Evolutionary conservation across 306 rosid species (phyloP), one percentile per base, ranked within the genome.

Genomic region (Quercus aquifolioides): DNA sequence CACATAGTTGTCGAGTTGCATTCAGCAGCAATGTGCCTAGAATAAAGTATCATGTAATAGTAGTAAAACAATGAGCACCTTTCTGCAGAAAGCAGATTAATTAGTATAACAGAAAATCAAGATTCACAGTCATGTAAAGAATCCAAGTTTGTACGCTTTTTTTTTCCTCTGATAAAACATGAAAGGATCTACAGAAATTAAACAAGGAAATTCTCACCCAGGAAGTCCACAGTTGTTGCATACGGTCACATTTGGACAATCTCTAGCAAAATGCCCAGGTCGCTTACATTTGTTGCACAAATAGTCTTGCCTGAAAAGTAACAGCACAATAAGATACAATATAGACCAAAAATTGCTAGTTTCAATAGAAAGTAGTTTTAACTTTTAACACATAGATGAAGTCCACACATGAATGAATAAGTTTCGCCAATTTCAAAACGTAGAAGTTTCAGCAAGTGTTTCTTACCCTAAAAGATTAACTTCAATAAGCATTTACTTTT

Each of bases 151-250:
- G 8, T 41, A 8, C 1, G 46, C 12, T 1, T 7, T 41, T 41
- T 38, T 41, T 41, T 41, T 8, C 46, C 11, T 49, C 54, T 49
- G 5, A 12, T 3, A 12, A 49, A 49, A 49, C 14, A 49, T 12
- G 17, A 49, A 49, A 12, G 54, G 54, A 49, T 13, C 54, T 3
- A 49, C 54, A 12, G 4, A 49, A 12, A 49, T 49, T 49, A 49
- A 49, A 49, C 15, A 49, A 12, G 54, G 54, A 49, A 3, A 49
- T 25, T 30, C 82, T 73, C 79, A 82, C 85, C 82, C 79, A 43
- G 79, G 79, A 77, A 77, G 78, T 20, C 79, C 79, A 9, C 85
- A 73, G 71, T 82, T 77, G 79, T 82, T 72, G 74, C 82, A 73
- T 55, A 82, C 76, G 6, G 52, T 72, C 71, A 77, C 23, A 56